phyloP scores from a whole-genome alignment of 2,329 filamentous ascomycete genomes.

The Sporothrix curviconia region DNA sequence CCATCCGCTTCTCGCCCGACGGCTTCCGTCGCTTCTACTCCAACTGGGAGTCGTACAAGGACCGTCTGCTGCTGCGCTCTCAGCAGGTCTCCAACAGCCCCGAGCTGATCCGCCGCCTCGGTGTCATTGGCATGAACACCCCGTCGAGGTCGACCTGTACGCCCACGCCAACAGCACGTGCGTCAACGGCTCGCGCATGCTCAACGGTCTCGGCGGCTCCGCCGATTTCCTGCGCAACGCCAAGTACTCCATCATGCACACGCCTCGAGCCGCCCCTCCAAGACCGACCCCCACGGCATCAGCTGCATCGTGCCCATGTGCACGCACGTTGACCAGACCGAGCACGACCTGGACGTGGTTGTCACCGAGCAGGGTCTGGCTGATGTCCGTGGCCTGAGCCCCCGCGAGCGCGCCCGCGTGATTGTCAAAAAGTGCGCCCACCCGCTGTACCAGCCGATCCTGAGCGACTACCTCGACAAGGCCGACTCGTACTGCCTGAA shows the following conservation, averaged over 20 bases:
- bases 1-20: slow-evolving; percentile 83
- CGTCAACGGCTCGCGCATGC: slow-evolving; percentile 82
- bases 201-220: slow-evolving; percentile 76
- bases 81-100: slow-evolving; percentile 85
- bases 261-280: slow-evolving; percentile 74
- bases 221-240: slow-evolving; percentile 73
- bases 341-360: slow-evolving; percentile 85
- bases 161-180: slow-evolving; percentile 88
- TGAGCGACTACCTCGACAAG: slow-evolving; percentile 75
- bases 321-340: slow-evolving; percentile 87
- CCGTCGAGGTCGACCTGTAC: slow-evolving; percentile 90
- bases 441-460: slow-evolving; percentile 75
- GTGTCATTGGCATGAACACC: slow-evolving; percentile 95
- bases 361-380: slow-evolving; percentile 72
- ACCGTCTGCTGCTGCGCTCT: slow-evolving; percentile 78
- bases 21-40: slow-evolving; percentile 89
- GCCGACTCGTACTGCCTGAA: slow-evolving; percentile 79
- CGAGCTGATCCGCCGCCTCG: slow-evolving; percentile 81
- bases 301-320: slow-evolving; percentile 90
- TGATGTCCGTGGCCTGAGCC: slow-evolving; percentile 74
- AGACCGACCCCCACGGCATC: slow-evolving; percentile 75
- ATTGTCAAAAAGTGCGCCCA: slow-evolving; percentile 86
- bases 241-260: slow-evolving; percentile 89
- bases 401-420: slow-evolving; percentile 71
- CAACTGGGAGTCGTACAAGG: slow-evolving; percentile 71